Base-by-base conservation (phyloP, 345 rosid species). In the Angophora floribunda region DNA sequence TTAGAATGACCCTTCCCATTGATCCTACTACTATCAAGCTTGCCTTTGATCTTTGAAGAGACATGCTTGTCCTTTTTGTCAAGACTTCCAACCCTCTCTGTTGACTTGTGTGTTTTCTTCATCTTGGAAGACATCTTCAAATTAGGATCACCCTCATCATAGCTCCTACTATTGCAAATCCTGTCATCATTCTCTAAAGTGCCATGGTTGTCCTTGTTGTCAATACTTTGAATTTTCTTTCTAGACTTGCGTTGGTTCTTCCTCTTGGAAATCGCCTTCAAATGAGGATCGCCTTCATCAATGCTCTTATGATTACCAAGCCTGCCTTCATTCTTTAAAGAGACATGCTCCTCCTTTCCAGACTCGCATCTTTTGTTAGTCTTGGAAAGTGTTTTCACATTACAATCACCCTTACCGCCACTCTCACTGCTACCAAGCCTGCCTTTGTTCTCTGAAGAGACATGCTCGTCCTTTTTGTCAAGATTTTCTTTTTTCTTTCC, bases 21-120 rank as follows among this genome's bases (percentile, higher is more conserved):
- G 86, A 90, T 91, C 57, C 41, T 63, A n/a, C 75, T 63, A n/a
- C 36, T 63, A 63, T 41, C 75, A 17, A 63, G 75, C 75, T 63
- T 63, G 75, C 75, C 41, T 14, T 63, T 63, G 36, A 63, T 63
- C 75, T 52, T 91, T 55, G 91, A 86, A 90, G 90, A 86, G 70
- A 88, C n/a, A 55, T 67, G 90, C 85, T 87, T 91, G 87, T 90
- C 93, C 86, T 88, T 93, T 86, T 91, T 91, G 87, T 90, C 95
- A 87, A 63, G 75, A 63, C 75, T n/a, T 63, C 75, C 41, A 14
- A 13, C 75, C 36, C 75, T 63, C 75, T 63, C 19, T 63, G 4
- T 63, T 63, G 75, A 63, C 84, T 21, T 75, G 26, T 41, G 28
- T 75, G 84, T 16, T 36, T 41, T 41, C 4, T 75, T 75, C 49